Evolutionary conservation across 176 grass and related monocot genomes (phyloP), one percentile per base, ranked within the genome.

Genomic region (Aegilops tauschii): DNA sequence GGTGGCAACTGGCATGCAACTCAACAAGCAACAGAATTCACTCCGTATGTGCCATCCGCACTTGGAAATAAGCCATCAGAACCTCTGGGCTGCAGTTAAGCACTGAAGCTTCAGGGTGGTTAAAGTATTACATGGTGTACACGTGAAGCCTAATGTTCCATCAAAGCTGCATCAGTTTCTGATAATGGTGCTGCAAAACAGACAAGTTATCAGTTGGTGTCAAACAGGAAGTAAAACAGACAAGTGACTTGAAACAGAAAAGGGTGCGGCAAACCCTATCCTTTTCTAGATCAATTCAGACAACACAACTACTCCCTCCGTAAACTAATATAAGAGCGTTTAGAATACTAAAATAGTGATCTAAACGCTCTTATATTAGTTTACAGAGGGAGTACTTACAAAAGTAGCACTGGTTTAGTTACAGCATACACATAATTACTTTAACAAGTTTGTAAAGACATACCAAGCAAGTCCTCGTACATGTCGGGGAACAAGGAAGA

Each of bases 401-500:
- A 31, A 85, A 85, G 30, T 61, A 52, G 47, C 10, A 82, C 12
- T 6, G 2, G 14, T 58, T 52, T 44, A 69, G 44, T 58, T 79
- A 73, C 27, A 29, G 40, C 12, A 61, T 74, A 45, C 4, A 63
- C 59, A 73, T 73, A 73, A 83, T 87, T 73, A 84, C 50, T 32
- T 65, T 49, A 69, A 20, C 44, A 21, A 79, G 2, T 84, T 79
- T 71, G 32, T 54, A 69, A 80, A 73, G 29, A 77, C 76, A 77
- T 97, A 99, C 97, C 97, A 77, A 99, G 92, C 89, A 99, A 91
- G 87, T 99, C 97, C 73, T 99, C 94, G 0, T 94, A 92, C 17
- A 89, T 78, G 83, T 99, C 97, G 52, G 89, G 90, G 64, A 99
- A 96, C 52, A 98, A 84, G 9, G 92, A 90, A 40, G 94, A 90